Base-by-base conservation (phyloP, 257 asterid species). In the Cynanchum wilfordii region DNA sequence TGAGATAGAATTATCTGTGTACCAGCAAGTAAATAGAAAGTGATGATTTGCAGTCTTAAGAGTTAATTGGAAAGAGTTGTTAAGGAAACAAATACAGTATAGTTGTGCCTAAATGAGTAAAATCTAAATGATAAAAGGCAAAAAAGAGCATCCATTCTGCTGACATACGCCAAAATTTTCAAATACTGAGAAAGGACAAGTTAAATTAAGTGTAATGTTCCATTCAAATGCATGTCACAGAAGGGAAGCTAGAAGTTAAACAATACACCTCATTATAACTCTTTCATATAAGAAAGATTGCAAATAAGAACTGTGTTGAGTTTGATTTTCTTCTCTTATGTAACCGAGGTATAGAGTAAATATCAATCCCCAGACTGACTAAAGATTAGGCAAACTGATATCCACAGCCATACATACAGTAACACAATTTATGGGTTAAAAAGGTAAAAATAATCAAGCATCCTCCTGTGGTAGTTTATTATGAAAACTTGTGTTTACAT, bases 1-100 rank as follows among this genome's bases (percentile, higher is more conserved):
- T 72, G 76, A 11, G 76, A 72, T 8, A 59, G 60, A 47, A 72
- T 72, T 25, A 72, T 72, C 76, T 59, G 60, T 59, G 60, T 40
- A 72, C 2, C 49, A 52, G 50, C 15, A 33, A n/a, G 40, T 56
- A 45, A 44, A 36, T 0, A 52, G 29, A 29, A 3, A 30, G 22
- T 69, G 30, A 58, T 5, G 16, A 62, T 24, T 17, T 16, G 10
- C 5, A 51, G 50, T 57, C 44, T 33, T 15, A 22, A 47, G 40
- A 56, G 33, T n/a, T 5, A 25, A 30, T 6, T 44, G 54, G 58
- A 17, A 22, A 42, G 29, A 57, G 9, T 40, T 0, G 4, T 19
- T 40, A 71, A 42, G 45, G 51, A 30, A 71, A 71, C 33, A 38
- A 42, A n/a, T 70, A 19, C 6, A 15, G 47, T 17, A 3, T 7